A percentile compares a stretch with the other conserved stretches of the same genome.
These are phyloP conservation scores for Tricholoma terreum DNA, from an alignment of 768 basidiomycete species.

Conservation along the genomic window DNA sequence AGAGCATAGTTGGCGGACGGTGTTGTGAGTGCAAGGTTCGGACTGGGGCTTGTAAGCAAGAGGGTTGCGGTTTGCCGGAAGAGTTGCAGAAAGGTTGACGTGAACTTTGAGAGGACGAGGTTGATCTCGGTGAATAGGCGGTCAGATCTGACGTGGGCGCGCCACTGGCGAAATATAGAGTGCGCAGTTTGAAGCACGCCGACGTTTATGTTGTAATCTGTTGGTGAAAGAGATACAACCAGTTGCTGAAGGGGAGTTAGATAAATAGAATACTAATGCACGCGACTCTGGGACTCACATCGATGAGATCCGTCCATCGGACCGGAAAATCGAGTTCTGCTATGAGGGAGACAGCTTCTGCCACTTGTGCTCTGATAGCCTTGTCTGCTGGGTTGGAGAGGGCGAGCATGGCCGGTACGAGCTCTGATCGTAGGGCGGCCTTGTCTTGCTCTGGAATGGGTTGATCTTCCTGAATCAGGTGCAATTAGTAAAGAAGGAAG, in stretches of 20 bases:
- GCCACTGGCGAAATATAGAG: constrained; percentile 93
- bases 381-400: constrained; percentile 75
- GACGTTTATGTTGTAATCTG: constrained; percentile 82
- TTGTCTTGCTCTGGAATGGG: constrained; percentile 75
- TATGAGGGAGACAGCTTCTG: constrained; percentile 89
- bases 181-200: constrained; percentile 93
- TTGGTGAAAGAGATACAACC: constrained; percentile 72
- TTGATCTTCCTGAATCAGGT: constrained; percentile 56
- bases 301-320: constrained; percentile 85
- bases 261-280: not conserved
- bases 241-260: constrained; percentile 63
- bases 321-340: constrained; percentile 90
- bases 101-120: constrained; percentile 80
- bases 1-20: constrained; percentile 41
- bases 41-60: constrained; percentile 42
- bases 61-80: constrained; percentile 64
- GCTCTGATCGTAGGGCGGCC: constrained; percentile 61
- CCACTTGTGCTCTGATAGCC: constrained; percentile 76
- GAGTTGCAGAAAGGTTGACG: constrained; percentile 77
- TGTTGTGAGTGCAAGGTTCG: constrained; percentile 32
- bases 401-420: constrained; percentile 90
- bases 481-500: not conserved
- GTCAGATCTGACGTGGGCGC: constrained; percentile 86
- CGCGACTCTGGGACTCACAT: constrained; percentile 52
- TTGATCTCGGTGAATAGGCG: constrained; percentile 89